Conservation (phyloP, 2,329 filamentous ascomycete species). For the Tetracladium maxilliforme region DNA sequence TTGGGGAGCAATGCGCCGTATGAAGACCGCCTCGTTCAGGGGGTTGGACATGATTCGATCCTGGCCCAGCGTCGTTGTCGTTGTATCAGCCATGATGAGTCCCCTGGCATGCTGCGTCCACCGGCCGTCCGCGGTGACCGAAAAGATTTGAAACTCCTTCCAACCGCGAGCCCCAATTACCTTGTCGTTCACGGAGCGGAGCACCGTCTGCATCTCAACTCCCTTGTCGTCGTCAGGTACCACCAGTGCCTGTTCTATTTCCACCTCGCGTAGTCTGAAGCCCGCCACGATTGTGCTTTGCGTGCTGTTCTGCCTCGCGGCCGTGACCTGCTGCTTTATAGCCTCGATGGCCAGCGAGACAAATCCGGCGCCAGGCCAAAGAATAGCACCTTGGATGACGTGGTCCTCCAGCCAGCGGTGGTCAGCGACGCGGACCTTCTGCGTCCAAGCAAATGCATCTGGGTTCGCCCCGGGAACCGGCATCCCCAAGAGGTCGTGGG, state of each 20-base stretch:
- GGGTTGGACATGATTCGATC: too few relatives aligned
- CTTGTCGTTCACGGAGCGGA: too few relatives aligned
- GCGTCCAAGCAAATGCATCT: conserved; percentile 12
- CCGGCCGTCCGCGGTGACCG: not conserved
- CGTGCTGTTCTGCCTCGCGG: conserved; percentile 1
- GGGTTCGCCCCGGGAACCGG: conserved; percentile 6
- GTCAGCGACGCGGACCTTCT: conserved; percentile 10
- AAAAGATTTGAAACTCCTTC: not conserved
- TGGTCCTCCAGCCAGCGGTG: conserved; percentile 15
- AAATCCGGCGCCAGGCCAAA: conserved; percentile 15
- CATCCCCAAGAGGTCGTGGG: conserved; percentile 12
- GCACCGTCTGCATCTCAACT: conserved; percentile 29
- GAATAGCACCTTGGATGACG: conserved; percentile 6
- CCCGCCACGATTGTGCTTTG: conserved; percentile 9
- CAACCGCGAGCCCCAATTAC: not conserved
- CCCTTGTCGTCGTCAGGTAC: conserved; percentile 28
- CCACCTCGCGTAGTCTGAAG: conserved; percentile 29
- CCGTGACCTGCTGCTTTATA: conserved; percentile 3
- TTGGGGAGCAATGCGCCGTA: too few relatives aligned
- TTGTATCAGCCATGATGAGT: conserved; percentile 12
- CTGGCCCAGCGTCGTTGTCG: not conserved
- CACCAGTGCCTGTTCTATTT: conserved; percentile 34
- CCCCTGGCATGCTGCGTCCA: too few relatives aligned
- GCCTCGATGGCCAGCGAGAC: conserved; percentile 15
- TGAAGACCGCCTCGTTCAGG: too few relatives aligned